Percentiles rank a stretch among this genome's conserved stretches.
phyloP scores from a whole-genome alignment of 1,139 yeast species.

The Pichia sp. region DNA sequence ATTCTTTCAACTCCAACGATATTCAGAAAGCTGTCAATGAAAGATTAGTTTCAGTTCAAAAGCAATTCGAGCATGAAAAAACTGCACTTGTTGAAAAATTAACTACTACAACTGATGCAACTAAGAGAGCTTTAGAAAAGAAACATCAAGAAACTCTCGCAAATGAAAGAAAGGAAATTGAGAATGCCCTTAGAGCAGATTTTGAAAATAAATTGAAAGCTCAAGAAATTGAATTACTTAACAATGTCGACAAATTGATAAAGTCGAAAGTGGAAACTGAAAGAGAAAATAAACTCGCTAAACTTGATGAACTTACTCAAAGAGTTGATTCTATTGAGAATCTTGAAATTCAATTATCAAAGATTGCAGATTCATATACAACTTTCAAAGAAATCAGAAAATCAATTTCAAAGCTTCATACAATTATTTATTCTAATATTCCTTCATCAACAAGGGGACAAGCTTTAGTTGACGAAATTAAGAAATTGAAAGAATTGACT shows the following conservation, averaged over 20 bases:
- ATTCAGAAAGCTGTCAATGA: slow-evolving; percentile 38
- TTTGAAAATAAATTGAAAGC: slow-evolving; percentile 72
- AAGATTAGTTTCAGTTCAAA: slow-evolving; percentile 35
- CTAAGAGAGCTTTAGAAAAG: slow-evolving; percentile 55
- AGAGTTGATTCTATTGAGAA: slow-evolving; percentile 54
- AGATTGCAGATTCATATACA: slow-evolving; percentile 49
- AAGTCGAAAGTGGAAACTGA: slow-evolving; percentile 64
- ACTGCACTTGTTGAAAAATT: slow-evolving; percentile 44
- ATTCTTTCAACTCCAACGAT: slow-evolving; percentile 41
- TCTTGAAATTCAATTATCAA: slow-evolving; percentile 51
- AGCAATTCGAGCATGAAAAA: slow-evolving; percentile 51
- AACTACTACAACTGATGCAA: slow-evolving; percentile 42
- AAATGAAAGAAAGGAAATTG: slow-evolving; percentile 64
- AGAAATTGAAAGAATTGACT: slow-evolving; percentile 27
- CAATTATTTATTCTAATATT: slow-evolving; percentile 33
- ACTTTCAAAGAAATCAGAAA: slow-evolving; percentile 50
- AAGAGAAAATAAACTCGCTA: slow-evolving; percentile 72
- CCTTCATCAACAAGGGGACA: slow-evolving; percentile 28
- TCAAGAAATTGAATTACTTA: slow-evolving; percentile 64
- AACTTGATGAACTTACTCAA: slow-evolving; percentile 52
- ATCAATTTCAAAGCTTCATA: slow-evolving; percentile 48
- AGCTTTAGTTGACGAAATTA: slow-evolving; percentile 28
- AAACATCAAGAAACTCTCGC: slow-evolving; percentile 54
- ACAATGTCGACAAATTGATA: slow-evolving; percentile 61
- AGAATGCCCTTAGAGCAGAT: slow-evolving; percentile 59